Conservation (phyloP, 2,329 filamentous ascomycete species). For the Colletotrichum sp. region DNA sequence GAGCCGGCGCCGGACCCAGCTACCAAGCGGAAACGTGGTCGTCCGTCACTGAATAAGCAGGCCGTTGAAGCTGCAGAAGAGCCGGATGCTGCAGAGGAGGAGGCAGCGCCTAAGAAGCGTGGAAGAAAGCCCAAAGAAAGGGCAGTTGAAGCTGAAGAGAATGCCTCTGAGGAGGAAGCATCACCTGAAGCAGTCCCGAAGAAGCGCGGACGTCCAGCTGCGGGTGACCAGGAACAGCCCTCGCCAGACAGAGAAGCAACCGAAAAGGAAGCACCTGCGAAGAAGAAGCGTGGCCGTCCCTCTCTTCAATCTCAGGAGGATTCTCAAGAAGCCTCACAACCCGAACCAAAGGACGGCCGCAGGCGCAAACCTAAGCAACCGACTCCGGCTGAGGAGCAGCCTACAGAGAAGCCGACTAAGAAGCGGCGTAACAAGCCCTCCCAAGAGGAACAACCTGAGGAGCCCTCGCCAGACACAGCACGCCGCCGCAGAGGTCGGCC, state of each 20-base stretch:
- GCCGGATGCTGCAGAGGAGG: constrained; percentile 3
- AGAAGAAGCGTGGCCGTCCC: not conserved
- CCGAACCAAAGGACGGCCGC: not conserved
- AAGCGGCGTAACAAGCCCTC: not conserved
- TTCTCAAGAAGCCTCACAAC: not conserved
- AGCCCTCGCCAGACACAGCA: constrained; percentile 9
- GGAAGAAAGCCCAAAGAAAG: not conserved
- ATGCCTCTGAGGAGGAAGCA: not conserved
- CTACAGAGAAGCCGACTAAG: not conserved
- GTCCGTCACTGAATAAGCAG: constrained; percentile 28
- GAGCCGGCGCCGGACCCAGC: constrained; percentile 21
- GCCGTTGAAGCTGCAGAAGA: constrained; percentile 1
- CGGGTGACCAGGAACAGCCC: constrained; percentile 10
- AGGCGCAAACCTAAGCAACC: not conserved
- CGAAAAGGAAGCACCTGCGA: not conserved
- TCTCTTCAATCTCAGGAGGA: constrained; percentile 13
- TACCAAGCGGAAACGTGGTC: constrained; percentile 25
- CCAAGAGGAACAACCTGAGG: not conserved
- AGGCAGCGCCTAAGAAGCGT: not conserved
- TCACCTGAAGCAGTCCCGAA: not conserved
- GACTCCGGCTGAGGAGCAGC: not conserved
- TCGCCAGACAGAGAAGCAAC: constrained; percentile 1
- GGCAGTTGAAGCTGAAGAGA: not conserved
- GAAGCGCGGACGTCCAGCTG: constrained; percentile 24
- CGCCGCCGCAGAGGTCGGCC: constrained; percentile 21